Percentiles rank a stretch among this genome's conserved stretches.
These are phyloP conservation scores for Coemansia sp. DNA, from an alignment of 192 early-diverging fungal genomes.

Conservation along the genomic window DNA sequence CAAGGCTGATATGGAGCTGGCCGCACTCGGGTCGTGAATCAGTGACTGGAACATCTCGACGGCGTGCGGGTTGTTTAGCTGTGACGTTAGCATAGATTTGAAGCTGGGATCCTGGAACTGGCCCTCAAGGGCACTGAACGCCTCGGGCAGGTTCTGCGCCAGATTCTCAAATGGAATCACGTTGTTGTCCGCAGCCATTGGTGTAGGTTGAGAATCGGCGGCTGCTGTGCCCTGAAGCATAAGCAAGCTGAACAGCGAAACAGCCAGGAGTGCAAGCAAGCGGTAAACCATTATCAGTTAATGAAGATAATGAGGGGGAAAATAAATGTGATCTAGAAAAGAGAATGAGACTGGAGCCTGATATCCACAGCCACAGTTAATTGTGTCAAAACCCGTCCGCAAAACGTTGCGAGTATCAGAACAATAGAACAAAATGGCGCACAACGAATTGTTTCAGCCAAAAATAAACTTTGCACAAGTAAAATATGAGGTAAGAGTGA, in stretches of 20 bases:
- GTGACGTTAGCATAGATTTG: conserved; percentile 42
- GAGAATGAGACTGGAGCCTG: neutral
- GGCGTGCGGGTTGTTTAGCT: conserved; percentile 51
- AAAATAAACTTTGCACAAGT: neutral
- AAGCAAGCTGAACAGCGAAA: conserved; percentile 8
- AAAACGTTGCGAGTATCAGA: neutral
- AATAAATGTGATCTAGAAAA: neutral
- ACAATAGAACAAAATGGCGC: neutral
- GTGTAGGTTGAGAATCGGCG: neutral
- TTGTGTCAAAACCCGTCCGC: neutral
- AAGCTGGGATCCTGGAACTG: conserved; percentile 43
- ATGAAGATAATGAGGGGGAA: neutral
- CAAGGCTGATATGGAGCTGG: conserved; percentile 42
- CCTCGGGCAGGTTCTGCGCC: conserved; percentile 49
- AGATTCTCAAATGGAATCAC: conserved; percentile 45
- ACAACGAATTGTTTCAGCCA: neutral
- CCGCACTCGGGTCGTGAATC: conserved; percentile 42
- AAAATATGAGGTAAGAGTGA: neutral
- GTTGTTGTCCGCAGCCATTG: conserved; percentile 4
- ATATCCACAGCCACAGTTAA: neutral
- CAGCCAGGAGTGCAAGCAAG: neutral
- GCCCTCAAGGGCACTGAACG: conserved; percentile 39
- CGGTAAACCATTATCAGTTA: conserved; percentile 1
- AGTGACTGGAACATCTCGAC: conserved; percentile 54
- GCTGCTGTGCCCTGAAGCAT: conserved; percentile 7